Evolutionary conservation across 768 basidiomycete species (phyloP), one percentile per base, ranked within the genome.

Genomic region (Trametes elegans): DNA sequence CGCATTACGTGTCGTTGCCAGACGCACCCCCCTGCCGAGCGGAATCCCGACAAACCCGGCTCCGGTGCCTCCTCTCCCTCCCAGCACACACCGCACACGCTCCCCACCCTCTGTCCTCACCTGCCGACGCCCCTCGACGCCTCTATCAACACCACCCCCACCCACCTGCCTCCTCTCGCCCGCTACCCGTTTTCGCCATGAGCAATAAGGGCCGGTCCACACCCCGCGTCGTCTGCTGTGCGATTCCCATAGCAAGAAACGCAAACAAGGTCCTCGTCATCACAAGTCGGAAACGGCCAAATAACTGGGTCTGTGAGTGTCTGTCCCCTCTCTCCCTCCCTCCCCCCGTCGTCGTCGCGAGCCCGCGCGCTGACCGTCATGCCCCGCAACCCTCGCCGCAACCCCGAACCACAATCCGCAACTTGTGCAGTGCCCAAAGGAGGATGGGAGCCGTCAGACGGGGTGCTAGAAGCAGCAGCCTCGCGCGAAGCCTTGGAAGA

Each of bases 401-500:
- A 28, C 21, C 34, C 18, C 26, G 39, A 41, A 28, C 21, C 34
- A 23, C 11, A 24, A 28, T 31, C 21, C 40, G 14, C 36, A 32
- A 31, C 40, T 47, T 18, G n/a, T 56, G 53, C 68, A 93, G 91
- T 93, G 66, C 91, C 91, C n/a, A 93, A 93, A 78, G 91, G 91
- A 71, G 91, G 91, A 68, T 93, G 86, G 86, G 91, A 93, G 73
- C 75, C 83, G 62, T 79, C 86, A 53, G 91, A 93, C 80, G 84
- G 79, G 64, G 79, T 77, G 71, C 76, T 93, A 66, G 90, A 92
- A 79, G 85, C 83, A 75, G 91, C 91, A 70, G 91, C 91, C 75
- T 87, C 83, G 66, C 82, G 91, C 72, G 91, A 93, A 84, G 91
- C 91, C 75, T 79, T 88, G 72, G 91, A 93, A 89, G 91, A 93